Percentiles rank a stretch among this genome's conserved stretches.
phyloP scores from a whole-genome alignment of 768 basidiomycete species.

The Mycena leptocephala region DNA sequence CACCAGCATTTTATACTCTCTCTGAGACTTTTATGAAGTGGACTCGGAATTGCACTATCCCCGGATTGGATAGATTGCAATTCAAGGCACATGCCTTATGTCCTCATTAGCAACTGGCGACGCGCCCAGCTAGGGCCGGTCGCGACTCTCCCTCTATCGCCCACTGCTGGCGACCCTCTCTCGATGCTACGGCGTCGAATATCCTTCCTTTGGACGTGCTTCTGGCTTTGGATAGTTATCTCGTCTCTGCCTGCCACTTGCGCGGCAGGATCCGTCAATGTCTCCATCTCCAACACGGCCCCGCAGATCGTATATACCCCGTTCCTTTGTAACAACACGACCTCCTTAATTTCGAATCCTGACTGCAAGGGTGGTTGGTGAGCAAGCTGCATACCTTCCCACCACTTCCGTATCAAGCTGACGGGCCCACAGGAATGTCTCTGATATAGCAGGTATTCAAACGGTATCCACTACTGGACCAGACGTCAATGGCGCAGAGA shows the following conservation, averaged over 20 bases:
- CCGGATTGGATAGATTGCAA: constrained; percentile 26
- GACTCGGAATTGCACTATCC: constrained; percentile 12
- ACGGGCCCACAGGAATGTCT: constrained; percentile 46
- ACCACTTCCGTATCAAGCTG: neutral
- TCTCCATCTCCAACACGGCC: constrained; percentile 56
- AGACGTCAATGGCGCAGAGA: constrained; percentile 54
- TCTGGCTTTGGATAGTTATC: neutral
- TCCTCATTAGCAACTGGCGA: constrained; percentile 10
- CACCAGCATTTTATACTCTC: neutral
- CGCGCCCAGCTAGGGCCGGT: neutral
- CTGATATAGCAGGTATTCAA: constrained; percentile 37
- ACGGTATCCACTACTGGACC: constrained; percentile 62
- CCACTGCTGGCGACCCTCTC: neutral
- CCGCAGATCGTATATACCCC: constrained; percentile 64
- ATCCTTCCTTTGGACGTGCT: neutral
- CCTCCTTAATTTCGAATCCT: constrained; percentile 39
- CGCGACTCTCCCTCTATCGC: neutral
- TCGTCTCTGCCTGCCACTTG: neutral
- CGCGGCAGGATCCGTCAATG: constrained; percentile 45
- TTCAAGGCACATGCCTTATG: constrained; percentile 14
- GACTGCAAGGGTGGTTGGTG: constrained; percentile 64
- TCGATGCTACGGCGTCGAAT: constrained; percentile 25
- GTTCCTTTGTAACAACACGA: constrained; percentile 59
- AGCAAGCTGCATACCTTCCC: constrained; percentile 24
- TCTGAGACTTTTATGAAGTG: neutral